Base-by-base conservation (phyloP, 768 basidiomycete genomes). In the Mycena pura region DNA sequence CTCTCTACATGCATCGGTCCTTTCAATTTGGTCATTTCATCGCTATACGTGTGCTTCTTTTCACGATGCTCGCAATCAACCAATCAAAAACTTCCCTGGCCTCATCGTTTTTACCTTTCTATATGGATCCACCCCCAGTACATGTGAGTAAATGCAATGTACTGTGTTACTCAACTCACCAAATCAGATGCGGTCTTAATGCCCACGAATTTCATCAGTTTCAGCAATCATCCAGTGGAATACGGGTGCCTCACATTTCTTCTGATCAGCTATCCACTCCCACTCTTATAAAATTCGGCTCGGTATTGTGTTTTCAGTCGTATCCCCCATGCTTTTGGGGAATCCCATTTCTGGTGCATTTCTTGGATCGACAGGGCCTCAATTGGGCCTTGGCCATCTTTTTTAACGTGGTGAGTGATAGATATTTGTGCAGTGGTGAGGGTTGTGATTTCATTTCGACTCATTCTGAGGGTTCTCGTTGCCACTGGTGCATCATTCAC, bases 91-190 rank as follows among this genome's bases (percentile, higher is more conserved):
- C 25, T 62, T 73, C 10, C 71, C 68, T 0, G 71, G 76, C 27
- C 68, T 76, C n/a, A 69, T 76, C 25, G 61, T 74, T 9, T 73
- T 83, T 40, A 72, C 75, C 6, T 59, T 80, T 6, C 57, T 82
- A 5, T 82, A 76, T 57, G 81, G 81, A 1, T 76, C 80, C 53
- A 78, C 76, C 17, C 72, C 77, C 6, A 78, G 78, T 5, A 72
- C 71, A 28, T 72, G 67, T 59, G 49, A 44, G 60, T 56, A n/a
- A n/a, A 31, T 43, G 3, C 15, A 5, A n/a, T 25, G 15, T 15
- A 4, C 19, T 17, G 2, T 25, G 22, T n/a, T 1, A 22, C 5
- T 38, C 24, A 2, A 22, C 6, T 10, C 14, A 25, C n/a, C 8
- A 3, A 1, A 29, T 15, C 11, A 56, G 56, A 59, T 24, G 57